Evolutionary conservation across 192 early-diverging fungal genomes (phyloP).

Genomic region (Linderina pennispora): DNA sequence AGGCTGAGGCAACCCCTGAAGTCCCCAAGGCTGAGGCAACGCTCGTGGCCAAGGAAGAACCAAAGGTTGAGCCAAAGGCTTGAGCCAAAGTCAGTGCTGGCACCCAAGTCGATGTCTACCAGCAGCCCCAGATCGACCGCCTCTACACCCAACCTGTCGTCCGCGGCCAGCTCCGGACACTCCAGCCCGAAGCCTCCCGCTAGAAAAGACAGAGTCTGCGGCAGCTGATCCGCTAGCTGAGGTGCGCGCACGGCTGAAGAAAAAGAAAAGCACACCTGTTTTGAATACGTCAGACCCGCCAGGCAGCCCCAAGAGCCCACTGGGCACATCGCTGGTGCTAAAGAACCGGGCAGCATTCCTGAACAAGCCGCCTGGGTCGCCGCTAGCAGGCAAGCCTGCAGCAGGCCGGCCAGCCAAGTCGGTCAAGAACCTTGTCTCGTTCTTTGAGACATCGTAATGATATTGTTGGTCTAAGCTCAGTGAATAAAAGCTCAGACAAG

Average conservation of each 20-base stretch:
- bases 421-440: slow-evolving; percentile 32
- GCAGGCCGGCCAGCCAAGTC: slow-evolving; percentile 21
- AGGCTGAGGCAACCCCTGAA: no score
- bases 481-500: no score
- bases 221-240: slow-evolving; percentile 26
- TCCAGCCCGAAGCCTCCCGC: slow-evolving; percentile 23
- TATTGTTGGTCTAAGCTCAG: background rate
- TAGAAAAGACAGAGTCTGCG: slow-evolving; percentile 36
- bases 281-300: slow-evolving; percentile 5
- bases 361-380: no score
- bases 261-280: slow-evolving; percentile 35
- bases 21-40: background rate
- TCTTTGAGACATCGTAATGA: slow-evolving; percentile 28
- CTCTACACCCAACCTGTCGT: no score
- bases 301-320: background rate
- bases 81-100: background rate
- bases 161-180: slow-evolving; percentile 16
- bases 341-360: slow-evolving; percentile 9
- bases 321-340: background rate
- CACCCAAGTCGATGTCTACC: slow-evolving; percentile 18
- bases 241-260: slow-evolving; percentile 34
- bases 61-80: background rate
- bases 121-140: no score
- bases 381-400: slow-evolving; percentile 2
- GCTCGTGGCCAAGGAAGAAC: no score